phyloP scores from a whole-genome alignment of 805 yeast genomes.

The Komagataella kurtzmanii region DNA sequence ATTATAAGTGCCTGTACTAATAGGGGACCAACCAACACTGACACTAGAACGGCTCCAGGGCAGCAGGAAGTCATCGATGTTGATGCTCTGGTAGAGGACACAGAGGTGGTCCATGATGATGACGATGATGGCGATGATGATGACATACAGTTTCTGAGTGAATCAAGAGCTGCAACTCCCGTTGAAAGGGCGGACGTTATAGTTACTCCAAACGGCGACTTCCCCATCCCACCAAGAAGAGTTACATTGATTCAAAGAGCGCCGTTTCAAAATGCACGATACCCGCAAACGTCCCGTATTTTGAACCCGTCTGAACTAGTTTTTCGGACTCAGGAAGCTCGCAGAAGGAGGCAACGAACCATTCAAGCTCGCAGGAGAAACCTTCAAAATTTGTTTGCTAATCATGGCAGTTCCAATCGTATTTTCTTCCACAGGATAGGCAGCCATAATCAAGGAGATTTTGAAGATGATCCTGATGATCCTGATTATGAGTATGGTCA shows the following conservation, averaged over 20 bases:
- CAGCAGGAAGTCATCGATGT: background rate
- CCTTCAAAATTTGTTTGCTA: background rate
- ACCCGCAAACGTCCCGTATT: background rate
- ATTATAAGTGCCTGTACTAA: slow-evolving; percentile 1
- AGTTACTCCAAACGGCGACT: background rate
- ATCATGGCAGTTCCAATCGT: background rate
- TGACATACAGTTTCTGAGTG: background rate
- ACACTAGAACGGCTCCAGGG: background rate
- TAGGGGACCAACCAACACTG: background rate
- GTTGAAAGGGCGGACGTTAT: background rate
- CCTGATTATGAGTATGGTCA: background rate
- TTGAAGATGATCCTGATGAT: slow-evolving; percentile 1
- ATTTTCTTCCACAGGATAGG: background rate
- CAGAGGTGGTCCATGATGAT: background rate
- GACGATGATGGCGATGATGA: background rate
- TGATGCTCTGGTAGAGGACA: background rate
- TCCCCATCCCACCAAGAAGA: background rate
- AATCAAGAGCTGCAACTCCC: background rate
- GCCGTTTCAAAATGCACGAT: background rate
- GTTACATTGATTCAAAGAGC: background rate
- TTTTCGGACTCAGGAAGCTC: background rate
- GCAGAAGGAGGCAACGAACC: background rate
- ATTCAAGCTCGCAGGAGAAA: background rate
- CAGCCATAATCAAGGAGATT: background rate
- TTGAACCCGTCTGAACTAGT: background rate